Evolutionary conservation across 352 stramenopile genomes (phyloP).

Genomic region (Phytophthora rubi): DNA sequence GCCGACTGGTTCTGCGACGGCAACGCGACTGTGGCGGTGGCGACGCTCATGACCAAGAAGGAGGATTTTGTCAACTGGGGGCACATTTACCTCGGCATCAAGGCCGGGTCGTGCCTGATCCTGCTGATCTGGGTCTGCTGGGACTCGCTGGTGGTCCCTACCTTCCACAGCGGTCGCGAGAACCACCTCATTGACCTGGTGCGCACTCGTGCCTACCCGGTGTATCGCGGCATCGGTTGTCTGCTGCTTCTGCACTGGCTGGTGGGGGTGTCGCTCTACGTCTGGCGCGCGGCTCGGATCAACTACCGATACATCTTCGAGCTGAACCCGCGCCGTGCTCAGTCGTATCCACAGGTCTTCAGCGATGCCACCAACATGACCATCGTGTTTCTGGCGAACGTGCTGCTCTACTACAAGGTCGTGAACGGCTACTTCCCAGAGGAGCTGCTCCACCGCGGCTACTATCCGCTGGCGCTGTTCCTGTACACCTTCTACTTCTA

Average conservation of each 20-base stretch:
- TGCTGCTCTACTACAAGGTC: conserved; percentile 98
- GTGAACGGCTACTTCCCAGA: conserved; percentile 89
- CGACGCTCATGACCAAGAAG: conserved; percentile 83
- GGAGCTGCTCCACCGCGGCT: conserved; percentile 82
- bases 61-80: conserved; percentile 80
- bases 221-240: conserved; percentile 95
- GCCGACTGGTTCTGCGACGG: conserved; percentile 80
- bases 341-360: conserved; percentile 92
- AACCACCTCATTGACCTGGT: conserved; percentile 81
- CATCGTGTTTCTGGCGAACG: conserved; percentile 94
- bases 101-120: conserved; percentile 80
- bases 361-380: conserved; percentile 96
- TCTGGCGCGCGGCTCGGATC: conserved; percentile 90
- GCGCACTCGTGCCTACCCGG: conserved; percentile 88
- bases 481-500: conserved; percentile 95
- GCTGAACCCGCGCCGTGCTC: conserved; percentile 85
- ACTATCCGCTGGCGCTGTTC: conserved; percentile 93
- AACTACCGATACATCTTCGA: conserved; percentile 98
- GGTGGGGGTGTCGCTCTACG: conserved; percentile 90
- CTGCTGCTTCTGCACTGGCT: conserved; percentile 97
- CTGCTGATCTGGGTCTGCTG: conserved; percentile 95
- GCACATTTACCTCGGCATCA: conserved; percentile 88
- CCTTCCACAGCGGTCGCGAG: conserved; percentile 68
- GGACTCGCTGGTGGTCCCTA: conserved; percentile 92
- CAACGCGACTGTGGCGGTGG: conserved; percentile 70